Evolutionary conservation across 2,329 filamentous ascomycete genomes (phyloP).

Genomic region (Arthrobotrys megalospora): DNA sequence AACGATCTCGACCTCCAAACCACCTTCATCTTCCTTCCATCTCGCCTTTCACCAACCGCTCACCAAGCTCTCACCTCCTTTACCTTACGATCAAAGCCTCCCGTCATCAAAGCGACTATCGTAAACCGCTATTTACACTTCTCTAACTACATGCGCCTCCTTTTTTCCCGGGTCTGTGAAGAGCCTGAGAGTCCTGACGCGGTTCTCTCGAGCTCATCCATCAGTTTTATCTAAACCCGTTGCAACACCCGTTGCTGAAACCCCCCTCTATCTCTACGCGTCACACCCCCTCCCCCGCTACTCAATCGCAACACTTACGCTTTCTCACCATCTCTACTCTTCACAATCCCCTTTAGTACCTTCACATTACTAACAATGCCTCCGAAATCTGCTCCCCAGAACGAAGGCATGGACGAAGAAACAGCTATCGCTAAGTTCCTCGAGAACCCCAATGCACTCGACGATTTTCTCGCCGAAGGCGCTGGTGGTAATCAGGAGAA

Average conservation of each 20-base stretch:
- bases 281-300: not conserved
- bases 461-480: slow-evolving; percentile 67
- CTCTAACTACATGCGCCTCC: slow-evolving; percentile 4
- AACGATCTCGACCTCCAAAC: slow-evolving; percentile 7
- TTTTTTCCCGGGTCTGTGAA: slow-evolving; percentile 12
- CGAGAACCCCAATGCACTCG: slow-evolving; percentile 69
- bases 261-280: slow-evolving; percentile 20
- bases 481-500: slow-evolving; percentile 78
- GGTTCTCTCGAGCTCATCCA: slow-evolving; percentile 9
- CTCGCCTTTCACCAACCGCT: not conserved
- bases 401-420: slow-evolving; percentile 71
- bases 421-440: slow-evolving; percentile 70
- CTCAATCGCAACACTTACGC: not conserved
- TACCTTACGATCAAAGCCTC: not conserved
- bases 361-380: not conserved
- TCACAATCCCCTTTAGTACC: not conserved
- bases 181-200: slow-evolving; percentile 35
- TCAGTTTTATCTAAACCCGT: not conserved
- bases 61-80: not conserved
- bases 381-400: not conserved
- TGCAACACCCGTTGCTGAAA: not conserved
- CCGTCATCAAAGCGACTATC: not conserved
- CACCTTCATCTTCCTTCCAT: not conserved
- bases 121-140: not conserved
- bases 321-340: not conserved